These are phyloP conservation scores for Tothia fuscella DNA, from an alignment of 2,329 filamentous ascomycete genomes.

Conservation along the genomic window DNA sequence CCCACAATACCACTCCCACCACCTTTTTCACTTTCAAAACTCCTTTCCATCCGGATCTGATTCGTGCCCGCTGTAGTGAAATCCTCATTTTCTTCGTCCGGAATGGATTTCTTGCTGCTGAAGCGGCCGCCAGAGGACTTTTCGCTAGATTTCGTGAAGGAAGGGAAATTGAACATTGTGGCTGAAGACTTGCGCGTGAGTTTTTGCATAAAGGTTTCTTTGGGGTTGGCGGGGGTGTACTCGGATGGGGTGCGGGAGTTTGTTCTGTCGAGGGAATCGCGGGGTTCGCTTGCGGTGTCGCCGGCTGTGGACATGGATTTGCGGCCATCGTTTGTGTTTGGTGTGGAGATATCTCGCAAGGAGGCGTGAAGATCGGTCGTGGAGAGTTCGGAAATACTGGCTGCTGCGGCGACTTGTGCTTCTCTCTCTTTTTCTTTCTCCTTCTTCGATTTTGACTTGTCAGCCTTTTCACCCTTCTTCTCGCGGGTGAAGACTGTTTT, in stretches of 20 bases:
- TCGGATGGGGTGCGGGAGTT: slow-evolving; percentile 27
- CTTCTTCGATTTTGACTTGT: slow-evolving; percentile 22
- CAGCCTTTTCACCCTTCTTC: slow-evolving; percentile 23
- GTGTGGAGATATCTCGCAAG: slow-evolving; percentile 17
- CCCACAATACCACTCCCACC: slow-evolving; percentile 13
- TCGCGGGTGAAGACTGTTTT: slow-evolving; percentile 49
- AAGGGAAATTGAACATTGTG: slow-evolving; percentile 29
- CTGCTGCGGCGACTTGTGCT: slow-evolving; percentile 8
- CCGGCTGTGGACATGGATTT: slow-evolving; percentile 28
- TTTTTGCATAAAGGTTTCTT: slow-evolving; percentile 38
- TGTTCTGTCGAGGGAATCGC: slow-evolving; percentile 28
- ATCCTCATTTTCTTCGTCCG: slow-evolving; percentile 29
- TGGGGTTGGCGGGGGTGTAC: slow-evolving; percentile 16
- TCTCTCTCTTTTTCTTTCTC: slow-evolving; percentile 20
- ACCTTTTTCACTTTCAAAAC: slow-evolving; percentile 16
- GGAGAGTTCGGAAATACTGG: slow-evolving; percentile 7
- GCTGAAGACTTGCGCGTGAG: slow-evolving; percentile 35
- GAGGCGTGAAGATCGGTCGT: no score
- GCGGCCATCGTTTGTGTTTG: slow-evolving; percentile 23
- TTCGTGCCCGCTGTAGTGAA: slow-evolving; percentile 13
- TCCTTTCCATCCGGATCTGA: slow-evolving; percentile 15
- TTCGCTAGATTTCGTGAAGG: slow-evolving; percentile 25
- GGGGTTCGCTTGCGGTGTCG: slow-evolving; percentile 20
- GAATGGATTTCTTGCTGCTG: slow-evolving; percentile 21
- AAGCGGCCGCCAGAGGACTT: slow-evolving; percentile 18